Evolutionary conservation across 2,329 filamentous ascomycete species (phyloP).

Genomic region (Thyridium curvatum): DNA sequence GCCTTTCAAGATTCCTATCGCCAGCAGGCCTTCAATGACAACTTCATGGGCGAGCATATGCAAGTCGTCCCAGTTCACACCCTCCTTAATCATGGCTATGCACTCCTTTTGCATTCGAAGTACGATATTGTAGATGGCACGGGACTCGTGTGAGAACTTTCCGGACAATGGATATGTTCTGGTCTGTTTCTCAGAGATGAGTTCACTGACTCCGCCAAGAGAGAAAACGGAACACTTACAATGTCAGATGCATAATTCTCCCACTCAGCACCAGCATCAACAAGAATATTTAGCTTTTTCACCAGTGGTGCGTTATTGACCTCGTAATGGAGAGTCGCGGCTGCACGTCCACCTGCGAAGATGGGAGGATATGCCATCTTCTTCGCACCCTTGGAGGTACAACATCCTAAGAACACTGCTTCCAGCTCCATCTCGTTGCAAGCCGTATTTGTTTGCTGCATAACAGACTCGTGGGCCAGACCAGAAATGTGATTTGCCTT

Average conservation of each 20-base stretch:
- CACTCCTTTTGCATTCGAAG: constrained; percentile 79
- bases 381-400: constrained; percentile 67
- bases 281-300: constrained; percentile 70
- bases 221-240: too few species aligned
- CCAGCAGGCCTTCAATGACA: constrained; percentile 72
- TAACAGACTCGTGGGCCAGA: constrained; percentile 58
- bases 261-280: constrained; percentile 80
- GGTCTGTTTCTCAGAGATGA: constrained; percentile 55
- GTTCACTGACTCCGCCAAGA: too few species aligned
- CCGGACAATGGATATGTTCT: constrained; percentile 79
- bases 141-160: constrained; percentile 62
- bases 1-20: constrained; percentile 67
- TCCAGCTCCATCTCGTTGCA: constrained; percentile 79
- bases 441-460: constrained; percentile 55
- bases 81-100: constrained; percentile 66
- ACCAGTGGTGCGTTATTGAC: constrained; percentile 66
- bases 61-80: constrained; percentile 73
- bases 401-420: constrained; percentile 70
- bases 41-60: constrained; percentile 75
- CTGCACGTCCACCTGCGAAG: constrained; percentile 71
- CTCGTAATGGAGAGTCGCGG: constrained; percentile 83
- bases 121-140: constrained; percentile 76
- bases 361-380: constrained; percentile 87
- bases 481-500: constrained; percentile 66
- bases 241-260: constrained; percentile 66